Evolutionary conservation across 257 asterid species (phyloP), one percentile per base, ranked within the genome.

Genomic region (Lantana camara): DNA sequence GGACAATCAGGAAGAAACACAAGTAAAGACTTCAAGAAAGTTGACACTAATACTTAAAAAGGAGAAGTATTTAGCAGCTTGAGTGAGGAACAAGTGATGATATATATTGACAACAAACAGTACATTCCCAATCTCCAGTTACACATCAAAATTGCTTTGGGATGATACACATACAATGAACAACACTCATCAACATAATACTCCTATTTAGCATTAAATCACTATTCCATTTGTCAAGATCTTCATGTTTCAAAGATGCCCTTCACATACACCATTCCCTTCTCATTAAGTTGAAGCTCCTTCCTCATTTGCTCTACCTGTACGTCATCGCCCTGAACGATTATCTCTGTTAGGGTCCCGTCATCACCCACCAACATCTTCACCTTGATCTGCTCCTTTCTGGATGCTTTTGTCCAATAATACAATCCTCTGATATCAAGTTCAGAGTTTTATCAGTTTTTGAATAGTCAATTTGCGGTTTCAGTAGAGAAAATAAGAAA

Each of bases 311-410:
- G 83, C 80, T 90, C 97, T 13, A 93, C 85, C 63, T 90, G 95
- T 67, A 80, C 87, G 56, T 93, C 98, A 55, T 93, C 96, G 1
- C 98, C 97, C 76, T 87, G 96, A 42, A 87, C 96, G 24, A 82
- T 35, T 23, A 93, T 77, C 75, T 93, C 97, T 1, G 89, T 77
- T 57, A 90, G 59, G 30, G 60, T 82, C 42, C 95, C 95, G n/a
- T 87, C 83, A 0, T 90, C 87, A 7, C 52, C 95, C 30, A 93
- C 79, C 34, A 65, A 60, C 83, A 93, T 78, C 66, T 83, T 90
- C 58, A 93, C 99, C 90, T 85, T 85, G 44, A 93, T 83, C 84
- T 90, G 85, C 84, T 93, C 99, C 85, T 87, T 93, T 51, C 97
- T 77, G 0, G 97, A 87, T 29, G 99, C 97, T 60, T 85, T 83